Conservation (phyloP, 2,329 filamentous ascomycete species). For the Botrytis hyacinthi region DNA sequence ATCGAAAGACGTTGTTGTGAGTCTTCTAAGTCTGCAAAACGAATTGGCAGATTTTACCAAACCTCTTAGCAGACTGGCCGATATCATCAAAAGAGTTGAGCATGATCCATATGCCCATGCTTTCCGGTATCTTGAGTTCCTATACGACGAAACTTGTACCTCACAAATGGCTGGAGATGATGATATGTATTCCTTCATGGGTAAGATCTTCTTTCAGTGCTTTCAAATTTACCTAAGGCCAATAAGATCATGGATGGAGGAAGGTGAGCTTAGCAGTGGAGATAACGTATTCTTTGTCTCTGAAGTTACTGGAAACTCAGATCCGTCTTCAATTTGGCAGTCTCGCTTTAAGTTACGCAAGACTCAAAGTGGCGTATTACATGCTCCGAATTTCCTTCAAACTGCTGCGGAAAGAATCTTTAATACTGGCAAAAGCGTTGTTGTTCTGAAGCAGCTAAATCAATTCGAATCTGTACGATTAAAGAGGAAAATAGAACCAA, state of each 20-base stretch:
- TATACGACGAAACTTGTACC: conserved; percentile 68
- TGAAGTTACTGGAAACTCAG: conserved; percentile 53
- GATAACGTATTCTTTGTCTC: conserved; percentile 76
- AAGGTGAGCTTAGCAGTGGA: conserved; percentile 63
- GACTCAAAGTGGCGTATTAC: conserved; percentile 57
- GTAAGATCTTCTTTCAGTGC: conserved; percentile 73
- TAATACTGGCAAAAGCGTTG: conserved; percentile 82
- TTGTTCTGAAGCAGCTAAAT: conserved; percentile 74
- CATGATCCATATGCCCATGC: conserved; percentile 42
- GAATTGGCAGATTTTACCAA: conserved; percentile 54
- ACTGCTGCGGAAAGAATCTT: conserved; percentile 71
- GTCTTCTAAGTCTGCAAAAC: conserved; percentile 60
- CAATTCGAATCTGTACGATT: conserved; percentile 44
- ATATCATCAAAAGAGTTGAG: conserved; percentile 58
- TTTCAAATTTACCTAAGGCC: conserved; percentile 80
- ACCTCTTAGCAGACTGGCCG: conserved; percentile 59
- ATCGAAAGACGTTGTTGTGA: conserved; percentile 57
- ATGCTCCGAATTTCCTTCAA: conserved; percentile 73
- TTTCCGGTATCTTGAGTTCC: conserved; percentile 74
- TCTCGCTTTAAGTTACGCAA: conserved; percentile 67
- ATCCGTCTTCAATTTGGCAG: conserved; percentile 70
- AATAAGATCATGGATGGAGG: conserved; percentile 80
- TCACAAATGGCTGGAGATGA: conserved; percentile 69
- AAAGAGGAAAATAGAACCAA: conserved; percentile 43
- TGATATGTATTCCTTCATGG: conserved; percentile 60